These are phyloP conservation scores for Astrephomene gubernaculifera DNA, from an alignment of 139 green algal genomes.

Conservation along the genomic window DNA sequence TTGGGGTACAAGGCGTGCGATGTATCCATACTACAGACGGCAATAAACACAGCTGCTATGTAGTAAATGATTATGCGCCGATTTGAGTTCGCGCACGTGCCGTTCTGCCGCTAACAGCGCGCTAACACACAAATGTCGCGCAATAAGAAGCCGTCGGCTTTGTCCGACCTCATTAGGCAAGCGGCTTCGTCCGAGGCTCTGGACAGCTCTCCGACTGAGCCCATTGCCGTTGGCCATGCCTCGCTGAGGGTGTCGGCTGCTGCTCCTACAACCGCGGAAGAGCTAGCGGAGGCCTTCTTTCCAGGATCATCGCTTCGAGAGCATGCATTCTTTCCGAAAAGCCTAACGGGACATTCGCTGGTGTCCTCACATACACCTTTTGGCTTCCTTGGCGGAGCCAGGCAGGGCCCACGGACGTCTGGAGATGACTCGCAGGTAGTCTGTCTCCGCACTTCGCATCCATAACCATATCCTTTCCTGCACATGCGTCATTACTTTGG, in stretches of 20 bases:
- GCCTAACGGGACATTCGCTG: constrained; percentile 15
- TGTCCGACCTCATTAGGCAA: constrained; percentile 15
- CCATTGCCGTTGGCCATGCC: background rate
- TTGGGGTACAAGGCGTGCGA: no score
- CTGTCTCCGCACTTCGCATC: no score
- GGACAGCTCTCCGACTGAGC: background rate
- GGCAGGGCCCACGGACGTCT: background rate
- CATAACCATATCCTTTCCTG: no score
- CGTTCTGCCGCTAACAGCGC: no score
- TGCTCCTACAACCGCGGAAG: background rate
- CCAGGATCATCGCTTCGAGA: background rate
- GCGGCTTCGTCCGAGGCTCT: background rate
- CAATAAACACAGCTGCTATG: no score
- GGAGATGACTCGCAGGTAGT: background rate
- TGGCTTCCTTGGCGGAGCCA: constrained; percentile 3
- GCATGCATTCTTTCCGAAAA: constrained; percentile 7
- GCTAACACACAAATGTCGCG: no score
- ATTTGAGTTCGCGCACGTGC: no score
- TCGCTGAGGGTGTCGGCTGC: background rate
- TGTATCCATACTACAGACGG: no score
- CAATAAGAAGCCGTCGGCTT: background rate
- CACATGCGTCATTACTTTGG: no score
- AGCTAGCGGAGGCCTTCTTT: constrained; percentile 37
- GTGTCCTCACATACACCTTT: background rate
- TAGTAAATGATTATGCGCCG: no score